Conservation (phyloP, 148 eudicot species). For the Cornus kousa region DNA sequence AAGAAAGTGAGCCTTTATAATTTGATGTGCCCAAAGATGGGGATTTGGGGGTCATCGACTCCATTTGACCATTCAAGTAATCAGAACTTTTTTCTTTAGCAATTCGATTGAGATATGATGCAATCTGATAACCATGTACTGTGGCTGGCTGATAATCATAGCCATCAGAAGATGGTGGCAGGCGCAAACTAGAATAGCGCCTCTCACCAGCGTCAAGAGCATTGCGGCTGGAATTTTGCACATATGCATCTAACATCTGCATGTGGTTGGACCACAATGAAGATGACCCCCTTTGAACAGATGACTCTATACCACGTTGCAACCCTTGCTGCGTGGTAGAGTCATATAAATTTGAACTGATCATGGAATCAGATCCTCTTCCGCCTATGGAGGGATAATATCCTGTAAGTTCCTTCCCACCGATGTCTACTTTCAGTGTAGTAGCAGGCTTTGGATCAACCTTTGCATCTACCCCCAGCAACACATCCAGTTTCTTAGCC, state of each 20-base stretch:
- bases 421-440: slow-evolving; percentile 27
- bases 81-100: slow-evolving; percentile 49
- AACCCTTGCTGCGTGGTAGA: slow-evolving; percentile 41
- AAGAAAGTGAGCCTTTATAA: slow-evolving; percentile 49
- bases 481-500: slow-evolving; percentile 58
- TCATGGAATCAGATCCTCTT: slow-evolving; percentile 43
- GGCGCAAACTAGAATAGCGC: slow-evolving; percentile 80
- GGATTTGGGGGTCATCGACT: slow-evolving; percentile 39
- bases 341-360: slow-evolving; percentile 42
- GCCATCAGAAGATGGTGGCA: slow-evolving; percentile 63
- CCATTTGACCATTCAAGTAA: slow-evolving; percentile 45
- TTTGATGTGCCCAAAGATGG: slow-evolving; percentile 48
- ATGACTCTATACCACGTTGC: slow-evolving; percentile 38
- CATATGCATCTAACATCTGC: slow-evolving; percentile 52
- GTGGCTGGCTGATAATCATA: slow-evolving; percentile 82
- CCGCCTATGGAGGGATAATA: slow-evolving; percentile 40
- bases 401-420: slow-evolving; percentile 40
- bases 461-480: slow-evolving; percentile 57
- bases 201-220: slow-evolving; percentile 62
- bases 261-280: slow-evolving; percentile 52
- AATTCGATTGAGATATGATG: slow-evolving; percentile 51
- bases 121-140: slow-evolving; percentile 72
- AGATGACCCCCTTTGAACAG: slow-evolving; percentile 44
- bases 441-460: slow-evolving; percentile 37
- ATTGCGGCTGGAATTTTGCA: slow-evolving; percentile 36